Evolutionary conservation across 2,329 filamentous ascomycete genomes (phyloP), one percentile per base, ranked within the genome.

Genomic region (Phialophora tarda): DNA sequence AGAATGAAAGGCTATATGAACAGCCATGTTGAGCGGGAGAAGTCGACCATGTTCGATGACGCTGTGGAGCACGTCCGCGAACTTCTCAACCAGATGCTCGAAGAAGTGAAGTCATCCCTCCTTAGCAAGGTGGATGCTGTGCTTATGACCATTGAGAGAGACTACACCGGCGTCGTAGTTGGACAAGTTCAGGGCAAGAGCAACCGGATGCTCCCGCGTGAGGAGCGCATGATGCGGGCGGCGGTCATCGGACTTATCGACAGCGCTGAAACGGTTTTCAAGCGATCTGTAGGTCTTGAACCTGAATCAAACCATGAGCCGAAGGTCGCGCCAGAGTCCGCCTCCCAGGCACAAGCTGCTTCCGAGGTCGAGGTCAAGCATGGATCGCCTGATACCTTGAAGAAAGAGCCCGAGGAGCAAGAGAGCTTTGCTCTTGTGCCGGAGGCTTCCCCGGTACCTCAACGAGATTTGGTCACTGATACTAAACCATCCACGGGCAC

Each of bases 1-100:
- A 80, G 85, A 2, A 88, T 88, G 83, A 87, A 86, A 68, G 64
- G 56, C 0, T 67, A 76, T 28, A 86, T 88, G 83, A 62, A 62
- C 0, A 50, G 69, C 0, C 79, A 86, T 62, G 79, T 88, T 1
- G 74, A 80, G 0, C 44, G 57, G 0, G 59, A 74, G 3, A 79
- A 81, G 2, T 66, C 76, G 11, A 71, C 66, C 0, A 88, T 88
- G 85, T 88, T 88, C 71, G 67, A 71, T 2, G 69, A 78, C 4
- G 82, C 83, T 0, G 79, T 79, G 0, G 64, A 79, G 1, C 75
- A 75, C 3, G 82, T 86, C 8, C 77, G 77, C 55, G 58, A 66
- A 0, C 75, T 76, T 11, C 76, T 88, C 1, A 67, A 76, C 0
- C n/a, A 61, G 10, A 61, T 61, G 44, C 47, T 51, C 4, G 44